Evolutionary conservation across 805 yeast genomes (phyloP).

Genomic region (fission yeast (Schizosaccharomyces pombe)): DNA sequence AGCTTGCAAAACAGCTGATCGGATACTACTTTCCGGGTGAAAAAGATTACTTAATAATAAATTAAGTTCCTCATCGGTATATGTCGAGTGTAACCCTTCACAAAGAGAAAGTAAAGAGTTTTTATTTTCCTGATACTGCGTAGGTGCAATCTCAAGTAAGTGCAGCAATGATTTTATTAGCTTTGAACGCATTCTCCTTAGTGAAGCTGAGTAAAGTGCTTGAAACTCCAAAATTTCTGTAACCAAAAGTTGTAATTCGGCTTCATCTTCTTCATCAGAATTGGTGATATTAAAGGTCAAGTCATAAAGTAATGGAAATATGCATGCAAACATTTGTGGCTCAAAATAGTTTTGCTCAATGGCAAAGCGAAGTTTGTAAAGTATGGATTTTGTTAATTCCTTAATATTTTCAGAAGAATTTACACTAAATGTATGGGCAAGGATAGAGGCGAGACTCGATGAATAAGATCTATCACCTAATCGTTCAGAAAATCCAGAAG

Average conservation of each 20-base stretch:
- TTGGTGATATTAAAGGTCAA: background rate
- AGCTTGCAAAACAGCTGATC: slow-evolving; percentile 58
- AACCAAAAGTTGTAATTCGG: background rate
- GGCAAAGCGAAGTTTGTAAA: background rate
- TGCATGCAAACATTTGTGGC: background rate
- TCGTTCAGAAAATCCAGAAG: slow-evolving; percentile 22
- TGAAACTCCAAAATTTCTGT: background rate
- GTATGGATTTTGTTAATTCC: background rate
- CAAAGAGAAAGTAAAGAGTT: slow-evolving; percentile 61
- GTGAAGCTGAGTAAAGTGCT: background rate
- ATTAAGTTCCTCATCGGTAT: slow-evolving; percentile 31
- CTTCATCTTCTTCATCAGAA: background rate
- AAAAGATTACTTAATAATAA: slow-evolving; percentile 34
- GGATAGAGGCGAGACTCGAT: background rate
- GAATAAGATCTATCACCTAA: background rate
- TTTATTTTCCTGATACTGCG: slow-evolving; percentile 59
- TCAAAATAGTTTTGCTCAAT: background rate
- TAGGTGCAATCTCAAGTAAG: slow-evolving; percentile 39
- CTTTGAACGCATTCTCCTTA: slow-evolving; percentile 21
- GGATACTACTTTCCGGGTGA: slow-evolving; percentile 44
- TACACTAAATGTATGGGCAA: background rate
- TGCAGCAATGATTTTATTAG: slow-evolving; percentile 39
- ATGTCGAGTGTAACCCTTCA: slow-evolving; percentile 47
- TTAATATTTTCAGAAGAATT: background rate
- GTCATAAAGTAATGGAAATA: background rate